Evolutionary conservation across 768 basidiomycete species (phyloP).

Genomic region (Mycena latifolia): DNA sequence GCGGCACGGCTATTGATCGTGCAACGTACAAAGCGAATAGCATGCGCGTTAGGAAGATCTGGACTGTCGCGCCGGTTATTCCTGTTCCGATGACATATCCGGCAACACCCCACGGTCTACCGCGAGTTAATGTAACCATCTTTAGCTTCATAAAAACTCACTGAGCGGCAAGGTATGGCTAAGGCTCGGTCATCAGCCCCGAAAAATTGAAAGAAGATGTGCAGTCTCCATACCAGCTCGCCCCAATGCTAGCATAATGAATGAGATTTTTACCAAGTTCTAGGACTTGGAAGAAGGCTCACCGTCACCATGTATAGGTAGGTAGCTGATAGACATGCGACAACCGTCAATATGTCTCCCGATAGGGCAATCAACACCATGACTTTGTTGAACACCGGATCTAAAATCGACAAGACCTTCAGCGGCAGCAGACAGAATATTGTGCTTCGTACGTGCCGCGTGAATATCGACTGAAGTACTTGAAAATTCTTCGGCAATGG

Average conservation of each 20-base stretch:
- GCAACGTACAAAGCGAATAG: conserved; percentile 2
- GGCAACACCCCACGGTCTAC: conserved; percentile 12
- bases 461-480: background rate
- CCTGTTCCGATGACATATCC: conserved; percentile 11
- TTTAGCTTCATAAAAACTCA: background rate
- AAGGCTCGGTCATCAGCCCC: background rate
- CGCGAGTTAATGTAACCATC: background rate
- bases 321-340: background rate
- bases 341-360: background rate
- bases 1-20: background rate
- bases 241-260: background rate
- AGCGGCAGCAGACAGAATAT: background rate
- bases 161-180: background rate
- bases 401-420: background rate
- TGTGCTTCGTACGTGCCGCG: background rate
- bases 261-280: too few relatives aligned
- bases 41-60: conserved; percentile 18
- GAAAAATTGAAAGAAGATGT: background rate
- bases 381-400: background rate
- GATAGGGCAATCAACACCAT: background rate
- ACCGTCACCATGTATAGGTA: background rate
- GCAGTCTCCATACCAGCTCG: background rate
- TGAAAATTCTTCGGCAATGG: background rate
- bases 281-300: background rate
- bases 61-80: conserved; percentile 11